Base-by-base conservation (phyloP, 805 yeast genomes). In the Lipomyces japonicus region DNA sequence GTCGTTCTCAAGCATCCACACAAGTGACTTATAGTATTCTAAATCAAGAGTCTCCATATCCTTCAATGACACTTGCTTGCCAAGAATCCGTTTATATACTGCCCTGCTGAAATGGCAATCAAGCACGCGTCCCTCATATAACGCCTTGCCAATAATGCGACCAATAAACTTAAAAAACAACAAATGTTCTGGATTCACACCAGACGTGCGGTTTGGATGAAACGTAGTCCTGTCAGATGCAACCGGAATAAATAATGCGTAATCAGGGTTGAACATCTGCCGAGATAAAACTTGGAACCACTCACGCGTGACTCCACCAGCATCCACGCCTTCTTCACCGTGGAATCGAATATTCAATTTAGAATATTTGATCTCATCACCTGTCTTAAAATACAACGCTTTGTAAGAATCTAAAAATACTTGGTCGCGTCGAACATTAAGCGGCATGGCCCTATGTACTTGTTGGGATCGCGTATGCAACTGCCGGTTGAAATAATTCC, bases 1-100 rank as follows among this genome's bases (percentile, higher is more conserved):
- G 68, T 93, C 96, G 69, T 93, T 93, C 61, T 91, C 96, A 47
- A 93, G 71, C 86, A 93, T 93, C 98, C 98, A 93, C 63, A 83
- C 76, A 62, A 93, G 71, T 1, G 96, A 87, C 67, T 90, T 91
- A 71, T 84, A 89, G 65, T 93, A 93, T 55, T 88, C 96, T 50
- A 87, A 74, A 66, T 93, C 99, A 53, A 93, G 73, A 0, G 90
- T 84, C 65, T 93, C 97, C 88, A 93, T 84, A 64, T 93, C 99
- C 61, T 86, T 87, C 61, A 93, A 74, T 0, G 95, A 79, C 7
- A 90, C 96, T 1, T 84, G 75, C 51, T 81, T 77, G 3, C 93
- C 87, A 42, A 93, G 72, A 43, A 93, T 79, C 57, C 83, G 76
- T 70, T 93, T 93, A 72, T 93, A 93, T 25, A 93, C 96, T 4